Evolutionary conservation across 2,329 filamentous ascomycete species (phyloP).

Genomic region (Xylaria sp.): DNA sequence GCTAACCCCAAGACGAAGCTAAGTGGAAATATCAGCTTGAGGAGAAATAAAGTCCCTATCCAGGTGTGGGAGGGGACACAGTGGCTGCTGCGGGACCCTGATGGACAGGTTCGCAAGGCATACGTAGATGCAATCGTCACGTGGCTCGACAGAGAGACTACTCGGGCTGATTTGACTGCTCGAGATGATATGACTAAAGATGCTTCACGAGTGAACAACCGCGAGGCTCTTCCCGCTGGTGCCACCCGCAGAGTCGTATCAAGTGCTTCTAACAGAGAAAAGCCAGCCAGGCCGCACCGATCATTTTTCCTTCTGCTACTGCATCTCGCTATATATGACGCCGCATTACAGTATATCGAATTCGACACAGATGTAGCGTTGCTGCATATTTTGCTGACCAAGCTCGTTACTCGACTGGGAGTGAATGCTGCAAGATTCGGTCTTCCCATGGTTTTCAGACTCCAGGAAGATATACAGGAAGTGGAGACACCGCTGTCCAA

Average conservation of each 20-base stretch:
- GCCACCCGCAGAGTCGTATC: slow-evolving; percentile 74
- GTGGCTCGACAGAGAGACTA: slow-evolving; percentile 87
- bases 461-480: slow-evolving; percentile 84
- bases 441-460: slow-evolving; percentile 86
- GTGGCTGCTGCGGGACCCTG: slow-evolving; percentile 85
- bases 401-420: slow-evolving; percentile 79
- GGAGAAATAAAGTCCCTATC: slow-evolving; percentile 79
- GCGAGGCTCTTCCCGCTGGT: slow-evolving; percentile 55
- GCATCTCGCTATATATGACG: slow-evolving; percentile 91
- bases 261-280: slow-evolving; percentile 71
- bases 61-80: slow-evolving; percentile 97
- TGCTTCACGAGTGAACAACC: slow-evolving; percentile 56
- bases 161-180: slow-evolving; percentile 70
- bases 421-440: slow-evolving; percentile 84
- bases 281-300: slow-evolving; percentile 61
- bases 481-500: slow-evolving; percentile 75
- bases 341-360: slow-evolving; percentile 77
- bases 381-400: slow-evolving; percentile 79
- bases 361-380: slow-evolving; percentile 80
- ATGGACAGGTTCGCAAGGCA: slow-evolving; percentile 81
- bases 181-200: slow-evolving; percentile 65
- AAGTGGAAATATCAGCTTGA: slow-evolving; percentile 70
- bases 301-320: slow-evolving; percentile 84
- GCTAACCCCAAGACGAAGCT: slow-evolving; percentile 76
- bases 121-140: slow-evolving; percentile 86